Base-by-base conservation (phyloP, 805 yeast genomes). In the Saccharomycopsis fibuligera region DNA sequence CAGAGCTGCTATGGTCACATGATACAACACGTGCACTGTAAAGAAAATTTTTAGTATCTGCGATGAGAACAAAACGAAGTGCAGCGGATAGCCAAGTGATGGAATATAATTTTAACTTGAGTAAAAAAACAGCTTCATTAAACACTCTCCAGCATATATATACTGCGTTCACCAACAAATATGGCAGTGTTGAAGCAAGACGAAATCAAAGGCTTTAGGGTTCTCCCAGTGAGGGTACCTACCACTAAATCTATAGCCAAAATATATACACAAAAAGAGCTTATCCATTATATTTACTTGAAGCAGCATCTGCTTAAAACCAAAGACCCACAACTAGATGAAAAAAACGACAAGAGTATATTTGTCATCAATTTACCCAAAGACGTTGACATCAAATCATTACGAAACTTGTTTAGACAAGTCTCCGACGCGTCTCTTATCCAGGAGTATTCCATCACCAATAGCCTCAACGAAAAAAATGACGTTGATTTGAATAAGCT, bases 311-410 rank as follows among this genome's bases (percentile, higher is more conserved):
- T 66, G 22, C 43, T 38, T 35, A 50, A 47, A 19, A 9, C 27
- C 17, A 44, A 49, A n/a, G 24, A 22, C 17, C 24, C 40, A 21
- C 65, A 72, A 39, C 60, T 64, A 37, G 68, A 68, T 45, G 69
- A 68, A 30, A 73, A 74, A 30, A 63, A 72, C 19, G 74, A 75
- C 45, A 69, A 85, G 45, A 73, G 85, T 25, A 63, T 90, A n/a
- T 90, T 90, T 65, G 62, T 83, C 4, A 78, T 84, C 50, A 89
- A 90, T 60, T 66, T 88, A 36, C 96, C 97, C 1, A 66, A 82
- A 21, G 73, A 75, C 17, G 35, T 53, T 49, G 70, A 73, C 22
- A 58, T 76, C 14, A 69, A 72, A 38, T 68, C 68, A 31, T 60
- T 88, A 42, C 82, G 78, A 58, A 71, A 69, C 48, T 73, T 80